Conservation (phyloP, 2,329 filamentous ascomycete genomes). For the Lithohypha guttulata region DNA sequence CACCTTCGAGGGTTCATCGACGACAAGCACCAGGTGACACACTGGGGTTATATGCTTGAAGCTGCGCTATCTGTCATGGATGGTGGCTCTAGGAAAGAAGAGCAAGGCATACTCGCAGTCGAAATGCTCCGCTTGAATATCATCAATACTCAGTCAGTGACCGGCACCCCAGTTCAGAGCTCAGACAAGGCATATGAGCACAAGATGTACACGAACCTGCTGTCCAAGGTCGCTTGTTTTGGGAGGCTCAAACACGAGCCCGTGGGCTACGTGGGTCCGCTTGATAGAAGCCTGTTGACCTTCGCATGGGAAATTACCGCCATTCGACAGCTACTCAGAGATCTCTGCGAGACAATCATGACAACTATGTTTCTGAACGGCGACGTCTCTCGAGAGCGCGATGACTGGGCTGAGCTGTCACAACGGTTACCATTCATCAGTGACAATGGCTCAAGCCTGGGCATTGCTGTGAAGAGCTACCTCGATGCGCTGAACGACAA, state of each 20-base stretch:
- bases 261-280: conserved; percentile 86
- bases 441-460: conserved; percentile 36
- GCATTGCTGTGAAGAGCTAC: conserved; percentile 39
- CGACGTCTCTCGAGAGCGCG: conserved; percentile 60
- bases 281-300: conserved; percentile 78
- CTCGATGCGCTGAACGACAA: conserved; percentile 30
- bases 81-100: conserved; percentile 52
- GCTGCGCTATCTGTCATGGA: conserved; percentile 55
- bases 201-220: conserved; percentile 58
- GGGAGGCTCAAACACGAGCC: conserved; percentile 70
- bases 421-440: conserved; percentile 41
- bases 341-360: conserved; percentile 72
- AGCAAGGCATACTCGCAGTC: conserved; percentile 70
- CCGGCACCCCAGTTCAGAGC: neutral
- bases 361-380: conserved; percentile 71
- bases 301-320: conserved; percentile 76
- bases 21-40: conserved; percentile 64
- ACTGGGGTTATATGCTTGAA: conserved; percentile 71
- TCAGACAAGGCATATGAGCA: conserved; percentile 8
- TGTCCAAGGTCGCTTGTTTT: conserved; percentile 77
- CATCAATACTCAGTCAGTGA: conserved; percentile 43
- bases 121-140: conserved; percentile 73
- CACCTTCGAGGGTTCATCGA: conserved; percentile 81
- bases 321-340: conserved; percentile 67
- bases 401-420: conserved; percentile 58